Evolutionary conservation across 164 flowering plant species (phyloP).

Genomic region (Chimonanthus praecox): DNA sequence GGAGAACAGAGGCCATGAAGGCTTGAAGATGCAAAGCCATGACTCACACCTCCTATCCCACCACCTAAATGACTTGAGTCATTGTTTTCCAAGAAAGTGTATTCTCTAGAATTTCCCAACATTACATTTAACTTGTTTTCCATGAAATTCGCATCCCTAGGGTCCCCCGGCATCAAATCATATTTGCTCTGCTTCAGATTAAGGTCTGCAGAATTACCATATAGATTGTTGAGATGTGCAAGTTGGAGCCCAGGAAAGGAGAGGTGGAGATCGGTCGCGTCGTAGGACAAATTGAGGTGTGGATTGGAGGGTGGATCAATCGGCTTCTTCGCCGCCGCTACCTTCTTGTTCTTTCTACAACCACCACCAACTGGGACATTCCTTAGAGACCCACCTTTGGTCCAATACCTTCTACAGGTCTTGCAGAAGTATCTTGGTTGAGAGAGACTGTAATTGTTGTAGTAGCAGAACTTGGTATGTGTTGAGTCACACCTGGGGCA

Average conservation of each 20-base stretch:
- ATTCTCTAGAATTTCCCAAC: conserved; percentile 28
- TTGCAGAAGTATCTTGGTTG: conserved; percentile 84
- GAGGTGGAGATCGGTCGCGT: conserved; percentile 41
- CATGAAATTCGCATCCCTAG: conserved; percentile 35
- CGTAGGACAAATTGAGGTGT: conserved; percentile 11
- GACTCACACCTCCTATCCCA: conserved; percentile 7
- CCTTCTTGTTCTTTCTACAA: conserved; percentile 58
- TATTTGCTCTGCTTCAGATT: conserved; percentile 14
- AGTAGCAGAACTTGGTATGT: conserved; percentile 77
- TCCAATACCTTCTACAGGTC: conserved; percentile 77
- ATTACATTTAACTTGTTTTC: conserved; percentile 2
- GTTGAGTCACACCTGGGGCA: conserved; percentile 77
- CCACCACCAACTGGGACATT: conserved; percentile 88
- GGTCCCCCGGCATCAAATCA: conserved; percentile 16
- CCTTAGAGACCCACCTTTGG: conserved; percentile 69
- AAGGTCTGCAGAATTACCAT: conserved; percentile 16
- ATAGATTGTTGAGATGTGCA: conserved; percentile 29
- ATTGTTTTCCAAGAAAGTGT: conserved; percentile 36
- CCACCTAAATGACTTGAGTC: background rate
- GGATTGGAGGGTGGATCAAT: conserved; percentile 18
- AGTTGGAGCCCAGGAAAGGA: conserved; percentile 36
- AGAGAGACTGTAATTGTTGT: conserved; percentile 79
- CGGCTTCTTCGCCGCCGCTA: conserved; percentile 29
- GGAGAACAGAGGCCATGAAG: conserved; percentile 20
- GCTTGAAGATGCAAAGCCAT: conserved; percentile 24